Percentiles rank a stretch among this genome's conserved stretches.
These are phyloP conservation scores for Erythrobasidium yunnanense DNA, from an alignment of 768 basidiomycete species.

Conservation along the genomic window DNA sequence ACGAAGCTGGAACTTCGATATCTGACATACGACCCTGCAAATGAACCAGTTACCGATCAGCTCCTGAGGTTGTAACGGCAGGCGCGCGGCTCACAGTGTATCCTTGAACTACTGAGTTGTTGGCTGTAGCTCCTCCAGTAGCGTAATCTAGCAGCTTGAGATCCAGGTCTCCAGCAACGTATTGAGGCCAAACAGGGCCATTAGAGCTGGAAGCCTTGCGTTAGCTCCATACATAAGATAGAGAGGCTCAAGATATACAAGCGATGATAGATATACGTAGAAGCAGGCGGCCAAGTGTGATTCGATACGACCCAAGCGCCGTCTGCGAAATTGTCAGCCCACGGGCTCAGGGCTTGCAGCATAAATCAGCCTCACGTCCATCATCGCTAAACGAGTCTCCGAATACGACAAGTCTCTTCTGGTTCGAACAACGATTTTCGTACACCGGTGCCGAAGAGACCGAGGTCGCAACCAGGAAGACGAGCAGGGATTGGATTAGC, in stretches of 20 bases:
- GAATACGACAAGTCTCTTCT: slow-evolving; percentile 21
- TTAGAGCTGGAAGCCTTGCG: no score
- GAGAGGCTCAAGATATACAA: not conserved
- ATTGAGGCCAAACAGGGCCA: not conserved
- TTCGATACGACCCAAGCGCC: slow-evolving; percentile 3
- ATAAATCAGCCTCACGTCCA: not conserved
- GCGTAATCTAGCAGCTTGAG: slow-evolving; percentile 1
- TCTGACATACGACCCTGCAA: not conserved
- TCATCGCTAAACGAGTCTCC: slow-evolving; percentile 20
- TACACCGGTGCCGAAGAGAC: no score
- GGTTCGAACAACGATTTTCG: no score
- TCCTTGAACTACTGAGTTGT: slow-evolving; percentile 2
- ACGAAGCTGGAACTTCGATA: not conserved
- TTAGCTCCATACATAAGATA: no score
- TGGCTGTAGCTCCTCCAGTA: slow-evolving; percentile 10
- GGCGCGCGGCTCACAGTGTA: not conserved
- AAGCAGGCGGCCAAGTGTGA: not conserved
- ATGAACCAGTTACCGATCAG: not conserved
- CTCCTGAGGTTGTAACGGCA: not conserved
- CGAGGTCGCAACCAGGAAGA: no score
- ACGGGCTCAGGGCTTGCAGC: not conserved
- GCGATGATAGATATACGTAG: not conserved
- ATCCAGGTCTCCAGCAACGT: not conserved
- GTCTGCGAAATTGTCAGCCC: not conserved
- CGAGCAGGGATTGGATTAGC: no score